These are phyloP conservation scores for Sideroxylon spinosum DNA, from an alignment of 179 eudicot species.

Conservation along the genomic window DNA sequence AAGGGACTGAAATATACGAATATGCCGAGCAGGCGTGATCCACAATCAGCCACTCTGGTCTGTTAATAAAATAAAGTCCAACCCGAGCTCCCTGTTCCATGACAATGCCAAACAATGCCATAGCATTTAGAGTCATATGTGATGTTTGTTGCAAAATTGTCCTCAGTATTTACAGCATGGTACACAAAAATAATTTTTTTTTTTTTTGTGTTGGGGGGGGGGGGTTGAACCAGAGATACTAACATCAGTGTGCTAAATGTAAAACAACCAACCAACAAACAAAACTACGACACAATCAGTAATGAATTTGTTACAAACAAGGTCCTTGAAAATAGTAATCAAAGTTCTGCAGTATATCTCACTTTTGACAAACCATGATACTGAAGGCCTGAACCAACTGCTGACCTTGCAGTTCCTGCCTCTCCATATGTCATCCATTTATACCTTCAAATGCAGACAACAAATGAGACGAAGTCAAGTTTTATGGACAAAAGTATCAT, in stretches of 20 bases:
- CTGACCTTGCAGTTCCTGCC: conserved; percentile 74
- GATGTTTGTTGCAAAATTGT: neutral
- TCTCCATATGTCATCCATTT: conserved; percentile 99
- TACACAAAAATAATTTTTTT: neutral
- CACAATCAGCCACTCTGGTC: conserved; percentile 95
- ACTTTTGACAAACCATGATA: conserved; percentile 66
- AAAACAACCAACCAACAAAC: neutral
- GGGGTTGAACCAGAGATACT: neutral
- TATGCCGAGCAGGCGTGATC: conserved; percentile 97
- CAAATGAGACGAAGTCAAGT: conserved; percentile 11
- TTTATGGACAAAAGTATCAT: conserved; percentile 2
- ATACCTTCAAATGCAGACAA: conserved; percentile 52
- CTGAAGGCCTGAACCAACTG: conserved; percentile 84
- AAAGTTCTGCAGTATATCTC: conserved; percentile 23
- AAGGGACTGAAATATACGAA: conserved; percentile 83
- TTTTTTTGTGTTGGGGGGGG: too few species aligned
- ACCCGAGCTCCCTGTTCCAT: conserved; percentile 72
- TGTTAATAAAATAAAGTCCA: conserved; percentile 84
- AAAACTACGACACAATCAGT: neutral
- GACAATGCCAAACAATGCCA: conserved; percentile 2
- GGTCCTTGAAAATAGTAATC: conserved; percentile 1
- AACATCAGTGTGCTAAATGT: neutral
- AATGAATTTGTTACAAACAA: neutral
- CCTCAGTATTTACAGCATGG: neutral
- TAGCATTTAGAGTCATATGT: neutral